Evolutionary conservation across 257 asterid species (phyloP), one percentile per base, ranked within the genome.

Genomic region (Lycium barbarum): DNA sequence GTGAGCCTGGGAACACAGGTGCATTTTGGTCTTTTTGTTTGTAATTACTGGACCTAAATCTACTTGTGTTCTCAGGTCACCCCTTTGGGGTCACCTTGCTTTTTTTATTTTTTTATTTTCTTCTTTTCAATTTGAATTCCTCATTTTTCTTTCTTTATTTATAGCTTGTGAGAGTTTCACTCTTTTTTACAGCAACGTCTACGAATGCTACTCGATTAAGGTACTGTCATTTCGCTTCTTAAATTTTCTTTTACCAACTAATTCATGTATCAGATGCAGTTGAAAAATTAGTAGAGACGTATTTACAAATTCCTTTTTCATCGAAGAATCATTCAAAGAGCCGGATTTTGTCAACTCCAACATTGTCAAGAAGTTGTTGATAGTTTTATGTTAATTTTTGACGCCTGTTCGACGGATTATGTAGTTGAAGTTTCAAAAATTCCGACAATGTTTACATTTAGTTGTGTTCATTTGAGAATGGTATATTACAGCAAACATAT

Each of bases 1-100:
- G 54, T 49, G 54, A 6, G 5, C 54, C 9, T 49, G 54, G 54
- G 54, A 49, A 49, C 54, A 49, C 54, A 49, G 9, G 54, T 49
- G 54, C 54, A 49, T 49, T 49, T 49, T 49, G 9, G 54, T 49
- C 7, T 26, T 66, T 57, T 33, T 6, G 4, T 40, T 40, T 40
- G 45, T 13, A 15, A 5, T 13, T 14, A 15, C 13, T 53, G 9
- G 20, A 76, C 7, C 13, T 54, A 40, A 22, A 51, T 82, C 20
- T 83, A 81, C 80, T 67, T 88, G 95, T 91, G 95, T 92, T 92
- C 93, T 90, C 91, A 88, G 91, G 93, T 90, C 95, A 91, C 93
- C 93, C 94, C 91, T 86, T 83, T 59, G 81, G 85, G 72, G 55
- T 87, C 33, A 47, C 59, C 45, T 58, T 79, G 87, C 47, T 84